These are phyloP conservation scores for Zasmidium citrigriseum DNA, from an alignment of 2,329 filamentous ascomycete genomes.

Conservation along the genomic window DNA sequence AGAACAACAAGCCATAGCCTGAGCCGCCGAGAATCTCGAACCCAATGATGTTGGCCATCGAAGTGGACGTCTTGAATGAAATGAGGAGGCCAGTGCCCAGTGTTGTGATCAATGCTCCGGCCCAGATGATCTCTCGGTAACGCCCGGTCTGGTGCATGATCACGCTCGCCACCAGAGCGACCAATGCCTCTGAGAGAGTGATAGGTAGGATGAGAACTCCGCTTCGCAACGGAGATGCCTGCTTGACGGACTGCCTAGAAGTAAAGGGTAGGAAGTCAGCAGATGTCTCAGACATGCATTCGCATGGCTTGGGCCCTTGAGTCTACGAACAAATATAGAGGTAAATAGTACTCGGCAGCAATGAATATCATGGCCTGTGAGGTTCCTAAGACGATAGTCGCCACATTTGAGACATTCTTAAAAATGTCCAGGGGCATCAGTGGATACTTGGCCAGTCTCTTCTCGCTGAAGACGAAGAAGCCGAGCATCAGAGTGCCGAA, in stretches of 20 bases:
- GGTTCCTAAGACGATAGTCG: conserved; percentile 53
- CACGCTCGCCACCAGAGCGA: conserved; percentile 49
- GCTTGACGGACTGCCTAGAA: conserved; percentile 68
- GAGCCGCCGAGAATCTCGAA: conserved; percentile 54
- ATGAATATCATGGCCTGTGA: conserved; percentile 60
- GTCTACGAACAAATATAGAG: no score
- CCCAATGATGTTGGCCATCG: conserved; percentile 45
- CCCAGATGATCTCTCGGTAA: conserved; percentile 49
- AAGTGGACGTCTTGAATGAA: conserved; percentile 38
- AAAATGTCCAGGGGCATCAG: conserved; percentile 70
- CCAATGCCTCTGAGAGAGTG: conserved; percentile 45
- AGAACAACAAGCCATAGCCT: conserved; percentile 55
- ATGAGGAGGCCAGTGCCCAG: conserved; percentile 53
- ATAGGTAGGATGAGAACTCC: conserved; percentile 62
- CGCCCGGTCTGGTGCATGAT: conserved; percentile 53
- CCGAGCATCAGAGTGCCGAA: conserved; percentile 51
- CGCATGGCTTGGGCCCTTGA: no score
- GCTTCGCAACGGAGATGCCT: conserved; percentile 61
- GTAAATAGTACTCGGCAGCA: conserved; percentile 68
- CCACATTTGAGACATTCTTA: conserved; percentile 56
- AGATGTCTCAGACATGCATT: no score
- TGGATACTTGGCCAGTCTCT: conserved; percentile 63
- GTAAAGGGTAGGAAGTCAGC: no score
- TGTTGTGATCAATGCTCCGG: conserved; percentile 43
- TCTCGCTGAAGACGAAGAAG: conserved; percentile 63